Percentiles rank a stretch among this genome's conserved stretches.
phyloP scores from a whole-genome alignment of 352 stramenopile species.

The Phytophthora citrophthora region DNA sequence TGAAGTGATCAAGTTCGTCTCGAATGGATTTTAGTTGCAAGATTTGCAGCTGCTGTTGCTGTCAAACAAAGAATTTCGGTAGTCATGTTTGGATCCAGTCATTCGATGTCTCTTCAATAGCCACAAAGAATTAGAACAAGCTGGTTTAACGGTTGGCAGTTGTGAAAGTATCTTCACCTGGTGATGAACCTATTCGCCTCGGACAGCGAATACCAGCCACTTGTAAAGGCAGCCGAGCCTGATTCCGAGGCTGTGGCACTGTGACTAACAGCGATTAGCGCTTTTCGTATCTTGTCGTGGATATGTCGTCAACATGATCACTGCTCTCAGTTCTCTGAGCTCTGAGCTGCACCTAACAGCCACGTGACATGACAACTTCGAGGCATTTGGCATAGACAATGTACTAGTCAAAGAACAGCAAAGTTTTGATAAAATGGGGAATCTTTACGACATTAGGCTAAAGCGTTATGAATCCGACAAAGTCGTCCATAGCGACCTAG shows the following conservation, averaged over 20 bases:
- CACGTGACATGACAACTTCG: neutral
- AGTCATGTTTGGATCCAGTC: neutral
- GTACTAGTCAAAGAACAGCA: neutral
- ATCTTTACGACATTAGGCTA: neutral
- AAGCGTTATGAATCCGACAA: neutral
- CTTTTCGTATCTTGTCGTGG: conserved; percentile 4
- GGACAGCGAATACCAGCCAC: neutral
- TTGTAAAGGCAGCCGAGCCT: neutral
- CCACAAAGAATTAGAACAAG: neutral
- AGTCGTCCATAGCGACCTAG: neutral
- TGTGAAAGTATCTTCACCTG: neutral
- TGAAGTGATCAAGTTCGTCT: conserved; percentile 2
- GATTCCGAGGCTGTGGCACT: neutral
- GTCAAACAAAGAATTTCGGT: neutral
- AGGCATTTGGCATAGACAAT: neutral
- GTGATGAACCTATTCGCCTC: neutral
- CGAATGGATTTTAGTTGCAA: conserved; percentile 4
- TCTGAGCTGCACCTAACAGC: conserved; percentile 1
- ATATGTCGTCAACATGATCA: neutral
- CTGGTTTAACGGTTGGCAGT: neutral
- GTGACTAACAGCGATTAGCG: conserved; percentile 3
- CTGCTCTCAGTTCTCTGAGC: neutral
- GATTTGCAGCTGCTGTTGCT: conserved; percentile 15
- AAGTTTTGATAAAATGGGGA: neutral
- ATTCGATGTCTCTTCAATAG: neutral